These are phyloP conservation scores for Aspergillus fijiensis DNA, from an alignment of 2,329 filamentous ascomycete genomes.

Conservation along the genomic window DNA sequence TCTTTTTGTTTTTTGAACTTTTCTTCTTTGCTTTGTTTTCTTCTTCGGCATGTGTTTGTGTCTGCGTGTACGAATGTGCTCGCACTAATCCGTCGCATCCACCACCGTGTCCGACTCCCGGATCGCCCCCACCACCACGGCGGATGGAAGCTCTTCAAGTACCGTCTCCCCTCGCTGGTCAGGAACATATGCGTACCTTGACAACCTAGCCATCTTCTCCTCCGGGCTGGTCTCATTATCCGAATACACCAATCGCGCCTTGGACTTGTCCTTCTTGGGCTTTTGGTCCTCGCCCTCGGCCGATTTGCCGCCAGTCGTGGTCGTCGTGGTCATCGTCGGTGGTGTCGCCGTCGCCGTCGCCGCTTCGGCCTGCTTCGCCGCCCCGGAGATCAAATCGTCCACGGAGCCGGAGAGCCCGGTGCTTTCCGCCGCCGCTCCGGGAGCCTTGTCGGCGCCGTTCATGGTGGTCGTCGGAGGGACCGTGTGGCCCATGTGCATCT, in stretches of 20 bases:
- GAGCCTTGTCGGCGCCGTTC: slow-evolving; percentile 28
- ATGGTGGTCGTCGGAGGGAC: slow-evolving; percentile 13
- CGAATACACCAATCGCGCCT: slow-evolving; percentile 73
- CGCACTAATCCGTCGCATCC: background rate
- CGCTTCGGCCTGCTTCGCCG: slow-evolving; percentile 46
- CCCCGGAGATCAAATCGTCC: slow-evolving; percentile 54
- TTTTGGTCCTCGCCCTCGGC: slow-evolving; percentile 57
- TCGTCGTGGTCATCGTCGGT: slow-evolving; percentile 37
- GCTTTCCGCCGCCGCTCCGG: slow-evolving; percentile 24
- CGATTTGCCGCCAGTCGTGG: slow-evolving; percentile 28
- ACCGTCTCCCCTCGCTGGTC: slow-evolving; percentile 40
- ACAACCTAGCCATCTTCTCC: slow-evolving; percentile 79
- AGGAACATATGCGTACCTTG: slow-evolving; percentile 70
- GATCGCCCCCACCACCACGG: slow-evolving; percentile 34
- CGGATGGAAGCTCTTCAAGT: slow-evolving; percentile 35
- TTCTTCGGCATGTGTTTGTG: background rate
- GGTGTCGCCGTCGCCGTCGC: slow-evolving; percentile 37
- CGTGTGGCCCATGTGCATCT: slow-evolving; percentile 55
- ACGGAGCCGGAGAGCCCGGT: slow-evolving; percentile 48
- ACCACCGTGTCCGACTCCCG: slow-evolving; percentile 35
- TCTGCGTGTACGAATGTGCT: background rate
- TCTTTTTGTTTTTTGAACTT: background rate
- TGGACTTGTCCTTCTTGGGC: slow-evolving; percentile 66
- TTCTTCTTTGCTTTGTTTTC: background rate
- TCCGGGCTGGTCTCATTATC: slow-evolving; percentile 80